Evolutionary conservation across 345 rosid species (phyloP).

Genomic region (Brassica juncea): DNA sequence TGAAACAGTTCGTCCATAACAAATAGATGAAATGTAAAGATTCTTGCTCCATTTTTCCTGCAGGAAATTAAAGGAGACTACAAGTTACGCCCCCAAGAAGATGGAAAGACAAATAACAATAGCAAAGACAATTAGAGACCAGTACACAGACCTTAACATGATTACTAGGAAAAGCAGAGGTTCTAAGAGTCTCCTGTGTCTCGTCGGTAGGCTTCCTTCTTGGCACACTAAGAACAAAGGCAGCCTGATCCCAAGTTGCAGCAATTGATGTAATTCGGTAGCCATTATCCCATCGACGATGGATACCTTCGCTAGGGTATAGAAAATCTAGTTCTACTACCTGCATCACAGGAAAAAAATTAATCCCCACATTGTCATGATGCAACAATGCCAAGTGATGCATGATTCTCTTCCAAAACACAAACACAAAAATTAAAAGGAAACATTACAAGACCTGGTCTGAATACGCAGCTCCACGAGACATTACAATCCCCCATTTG

Average conservation of each 20-base stretch:
- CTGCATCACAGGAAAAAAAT: conserved; percentile 40
- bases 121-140: not conserved
- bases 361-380: not conserved
- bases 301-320: conserved; percentile 98
- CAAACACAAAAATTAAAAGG: not conserved
- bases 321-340: conserved; percentile 96
- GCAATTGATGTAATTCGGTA: conserved; percentile 93
- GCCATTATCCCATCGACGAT: conserved; percentile 91
- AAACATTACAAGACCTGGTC: conserved; percentile 60
- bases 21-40: conserved; percentile 85
- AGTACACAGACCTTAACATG: conserved; percentile 76
- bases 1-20: conserved; percentile 97
- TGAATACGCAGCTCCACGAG: conserved; percentile 86
- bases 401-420: not conserved
- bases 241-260: conserved; percentile 93
- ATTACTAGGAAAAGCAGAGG: conserved; percentile 91
- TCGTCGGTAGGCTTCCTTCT: conserved; percentile 83
- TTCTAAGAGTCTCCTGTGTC: conserved; percentile 94
- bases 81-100: conserved; percentile 4
- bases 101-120: not conserved
- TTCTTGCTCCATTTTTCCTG: conserved; percentile 98
- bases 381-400: not conserved
- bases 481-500: conserved; percentile 97
- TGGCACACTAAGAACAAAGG: conserved; percentile 89
- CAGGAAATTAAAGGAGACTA: conserved; percentile 7